phyloP scores from a whole-genome alignment of 306 rosid genomes.

The Purshia tridentata region DNA sequence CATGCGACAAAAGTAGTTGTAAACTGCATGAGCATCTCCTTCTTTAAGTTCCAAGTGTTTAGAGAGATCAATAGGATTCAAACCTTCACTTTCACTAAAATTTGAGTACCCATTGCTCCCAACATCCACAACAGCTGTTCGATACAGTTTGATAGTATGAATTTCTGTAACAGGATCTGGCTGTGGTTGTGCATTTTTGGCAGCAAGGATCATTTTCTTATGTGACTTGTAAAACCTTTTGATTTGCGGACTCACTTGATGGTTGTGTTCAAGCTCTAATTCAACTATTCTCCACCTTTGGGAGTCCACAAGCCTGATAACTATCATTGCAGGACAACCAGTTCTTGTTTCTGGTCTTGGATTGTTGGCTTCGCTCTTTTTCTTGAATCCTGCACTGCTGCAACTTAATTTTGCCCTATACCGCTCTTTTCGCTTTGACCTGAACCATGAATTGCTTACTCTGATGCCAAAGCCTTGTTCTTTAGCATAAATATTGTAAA shows the following conservation, averaged over 20 bases:
- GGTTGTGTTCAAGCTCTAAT: conserved; percentile 76
- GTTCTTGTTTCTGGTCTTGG: conserved; percentile 83
- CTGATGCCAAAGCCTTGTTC: conserved; percentile 71
- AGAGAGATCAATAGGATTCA: conserved; percentile 43
- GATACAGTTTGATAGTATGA: conserved; percentile 70
- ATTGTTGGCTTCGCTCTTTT: conserved; percentile 72
- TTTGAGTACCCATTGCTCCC: conserved; percentile 38
- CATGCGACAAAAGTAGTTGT: conserved; percentile 77
- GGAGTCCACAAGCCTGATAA: conserved; percentile 64
- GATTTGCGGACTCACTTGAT: conserved; percentile 63
- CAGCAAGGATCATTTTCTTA: conserved; percentile 68
- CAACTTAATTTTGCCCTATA: conserved; percentile 76
- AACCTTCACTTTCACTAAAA: conserved; percentile 41
- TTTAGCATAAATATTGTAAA: conserved; percentile 64
- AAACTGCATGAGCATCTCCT: conserved; percentile 71
- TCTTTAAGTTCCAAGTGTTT: conserved; percentile 68
- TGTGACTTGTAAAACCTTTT: conserved; percentile 75
- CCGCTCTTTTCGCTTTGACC: conserved; percentile 71
- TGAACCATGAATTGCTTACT: conserved; percentile 82
- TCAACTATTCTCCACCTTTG: conserved; percentile 76
- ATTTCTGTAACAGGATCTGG: conserved; percentile 61
- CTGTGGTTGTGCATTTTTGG: conserved; percentile 53
- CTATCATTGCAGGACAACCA: conserved; percentile 82
- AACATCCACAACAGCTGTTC: conserved; percentile 46
- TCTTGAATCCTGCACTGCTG: conserved; percentile 84